Base-by-base conservation (phyloP, 2,329 filamentous ascomycete genomes). In the Chaetomiaceae sp. region DNA sequence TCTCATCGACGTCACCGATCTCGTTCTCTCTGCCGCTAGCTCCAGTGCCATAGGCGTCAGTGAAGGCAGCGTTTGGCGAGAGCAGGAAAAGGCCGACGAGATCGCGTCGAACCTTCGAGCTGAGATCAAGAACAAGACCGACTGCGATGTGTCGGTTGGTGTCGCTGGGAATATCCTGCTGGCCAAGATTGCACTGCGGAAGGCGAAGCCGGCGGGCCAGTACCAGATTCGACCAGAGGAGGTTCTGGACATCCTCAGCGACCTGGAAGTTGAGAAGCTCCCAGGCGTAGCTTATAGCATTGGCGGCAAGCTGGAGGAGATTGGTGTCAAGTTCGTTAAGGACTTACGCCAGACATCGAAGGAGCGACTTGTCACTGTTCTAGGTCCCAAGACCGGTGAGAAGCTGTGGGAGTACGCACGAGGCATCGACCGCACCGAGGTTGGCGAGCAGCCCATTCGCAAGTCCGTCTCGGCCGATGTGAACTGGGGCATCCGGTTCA, bases 391-490 rank as follows among this genome's bases (percentile, higher is more conserved):
- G 66, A 98, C 90, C 0, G 89, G 91, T 3, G 85, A 88, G 56
- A 95, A 85, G 63, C 73, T 98, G 0, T 91, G 84, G 75, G 88
- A 95, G 42, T 97, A 95, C 64, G 77, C 91, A 18, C 80, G 88
- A 6, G 93, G 93, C 3, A 88, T 97, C 39, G 93, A 98, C 65
- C 77, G 75, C 40, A 75, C 81, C 2, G 88, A 95, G 63, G 88
- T 97, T 6, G 91, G 90, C 26, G 86, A 91, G 47, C 86, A 94
- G 59, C 79, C 84, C 0, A 73, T 88, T 14, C 82, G 93, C 44
- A 98, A 97, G 62, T 97, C 91, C 0, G 88, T 98, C 0, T 97
- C 93, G 2, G 91, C 91, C 1, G 93, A 98, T 63, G 88, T 98
- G 52, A 98, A 93, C 58, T 98, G 93, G 93, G 93, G 94, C 3